These are phyloP conservation scores for Globisporangium heterothallicum DNA, from an alignment of 352 stramenopile species.

Conservation along the genomic window DNA sequence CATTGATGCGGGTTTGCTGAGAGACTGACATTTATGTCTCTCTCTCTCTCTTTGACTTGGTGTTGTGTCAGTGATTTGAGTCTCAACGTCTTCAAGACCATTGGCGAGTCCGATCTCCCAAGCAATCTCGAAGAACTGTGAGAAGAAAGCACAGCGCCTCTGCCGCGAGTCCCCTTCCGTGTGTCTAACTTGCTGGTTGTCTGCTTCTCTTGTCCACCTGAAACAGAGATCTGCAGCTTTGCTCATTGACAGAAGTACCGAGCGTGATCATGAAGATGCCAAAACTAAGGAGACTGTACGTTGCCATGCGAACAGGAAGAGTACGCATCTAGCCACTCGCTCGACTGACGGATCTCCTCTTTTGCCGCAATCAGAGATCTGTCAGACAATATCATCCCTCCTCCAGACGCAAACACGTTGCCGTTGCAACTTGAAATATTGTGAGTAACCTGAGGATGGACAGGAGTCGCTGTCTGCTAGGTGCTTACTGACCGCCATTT, in stretches of 20 bases:
- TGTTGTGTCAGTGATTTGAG: constrained; percentile 17
- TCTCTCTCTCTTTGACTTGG: not conserved
- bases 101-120: constrained; percentile 8
- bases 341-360: not conserved
- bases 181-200: not conserved
- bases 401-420: constrained; percentile 10
- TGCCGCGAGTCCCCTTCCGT: too few relatives aligned
- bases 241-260: constrained; percentile 27
- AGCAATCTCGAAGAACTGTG: constrained; percentile 17
- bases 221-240: constrained; percentile 22
- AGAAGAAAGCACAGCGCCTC: too few relatives aligned
- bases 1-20: not conserved
- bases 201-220: too few relatives aligned
- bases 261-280: constrained; percentile 26
- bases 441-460: too few relatives aligned
- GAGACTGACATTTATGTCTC: too few relatives aligned
- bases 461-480: not conserved
- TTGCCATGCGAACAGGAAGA: not conserved
- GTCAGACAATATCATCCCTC: constrained; percentile 17
- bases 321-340: too few relatives aligned
- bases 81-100: constrained; percentile 18
- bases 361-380: constrained; percentile 12
- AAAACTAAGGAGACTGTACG: constrained; percentile 28
- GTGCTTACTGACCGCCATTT: not conserved
- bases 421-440: constrained; percentile 21